Conservation (phyloP, 306 rosid genomes). For the Medicago ruthenica region DNA sequence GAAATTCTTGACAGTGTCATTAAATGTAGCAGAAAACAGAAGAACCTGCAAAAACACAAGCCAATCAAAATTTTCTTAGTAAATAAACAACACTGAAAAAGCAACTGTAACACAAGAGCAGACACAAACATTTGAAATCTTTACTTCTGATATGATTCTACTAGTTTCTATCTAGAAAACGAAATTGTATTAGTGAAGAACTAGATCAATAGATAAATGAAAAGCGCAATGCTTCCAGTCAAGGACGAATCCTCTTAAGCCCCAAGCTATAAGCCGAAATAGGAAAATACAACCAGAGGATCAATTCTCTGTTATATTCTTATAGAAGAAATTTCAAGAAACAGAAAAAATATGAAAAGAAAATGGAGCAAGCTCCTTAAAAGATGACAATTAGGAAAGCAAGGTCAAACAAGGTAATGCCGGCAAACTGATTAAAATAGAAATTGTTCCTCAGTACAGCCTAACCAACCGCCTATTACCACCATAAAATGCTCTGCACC, state of each 20-base stretch:
- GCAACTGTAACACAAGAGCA: constrained; percentile 16
- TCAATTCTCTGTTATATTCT: neutral
- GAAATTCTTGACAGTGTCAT: constrained; percentile 77
- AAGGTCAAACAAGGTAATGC: neutral
- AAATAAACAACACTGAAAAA: constrained; percentile 22
- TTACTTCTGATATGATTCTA: neutral
- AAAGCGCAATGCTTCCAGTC: neutral
- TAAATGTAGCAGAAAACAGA: constrained; percentile 88
- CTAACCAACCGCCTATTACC: neutral
- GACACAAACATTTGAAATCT: constrained; percentile 19
- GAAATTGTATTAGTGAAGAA: neutral
- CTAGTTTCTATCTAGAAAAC: constrained; percentile 6
- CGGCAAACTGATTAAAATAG: neutral
- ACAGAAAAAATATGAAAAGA: neutral
- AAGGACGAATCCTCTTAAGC: neutral
- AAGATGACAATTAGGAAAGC: neutral
- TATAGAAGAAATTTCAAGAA: neutral
- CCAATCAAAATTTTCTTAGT: constrained; percentile 11
- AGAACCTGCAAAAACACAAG: constrained; percentile 55
- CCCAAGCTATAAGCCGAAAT: neutral
- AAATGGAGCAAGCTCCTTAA: neutral
- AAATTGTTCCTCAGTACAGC: neutral
- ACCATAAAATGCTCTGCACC: neutral
- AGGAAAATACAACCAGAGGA: neutral
- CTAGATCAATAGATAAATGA: constrained; percentile 11